Evolutionary conservation across 306 rosid genomes (phyloP), one percentile per base, ranked within the genome.

Genomic region (Quercus variabilis): DNA sequence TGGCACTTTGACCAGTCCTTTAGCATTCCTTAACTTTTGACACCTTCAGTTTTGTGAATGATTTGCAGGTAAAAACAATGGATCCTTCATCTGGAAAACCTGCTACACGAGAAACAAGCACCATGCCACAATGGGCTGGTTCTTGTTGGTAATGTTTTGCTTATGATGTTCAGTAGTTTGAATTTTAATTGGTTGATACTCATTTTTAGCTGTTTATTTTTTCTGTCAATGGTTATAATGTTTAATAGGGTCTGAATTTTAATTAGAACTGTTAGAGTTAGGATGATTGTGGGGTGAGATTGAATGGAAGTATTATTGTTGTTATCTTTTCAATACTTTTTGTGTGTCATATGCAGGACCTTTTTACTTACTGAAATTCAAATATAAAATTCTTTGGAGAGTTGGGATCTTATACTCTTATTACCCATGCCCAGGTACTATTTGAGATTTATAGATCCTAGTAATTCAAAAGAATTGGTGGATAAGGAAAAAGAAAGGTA

Each of bases 71-170:
- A 70, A 86, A 78, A 69, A 87, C 98, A 26, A 82, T 79, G 38
- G 97, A 95, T 86, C 83, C 86, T 72, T 69, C 84, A 74, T 87
- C 99, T 55, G 97, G 96, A 86, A 92, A 90, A 83, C 89, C 94
- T 59, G 97, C 97, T 74, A 89, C 83, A 67, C 90, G 98, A 80
- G 99, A 95, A 84, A 90, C 98, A 79, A 95, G 87, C 83, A 92
- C 99, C 74, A 95, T 92, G 99, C 99, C 99, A 10, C 99, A 95
- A 71, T 92, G 99, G 99, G 99, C 99, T 80, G 99, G 99, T 84
- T 95, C 99, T 75, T 95, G 99, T 90, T 95, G 99, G 99, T 95
- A 85, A 83, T 82, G 55, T 78, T 69, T 69, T 77, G 20, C 28
- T 68, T 73, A 83, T 72, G 81, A 56, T 56, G 76, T 79, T 86